Conservation (phyloP, 164 flowering plant species). For the Echeveria elegans region DNA sequence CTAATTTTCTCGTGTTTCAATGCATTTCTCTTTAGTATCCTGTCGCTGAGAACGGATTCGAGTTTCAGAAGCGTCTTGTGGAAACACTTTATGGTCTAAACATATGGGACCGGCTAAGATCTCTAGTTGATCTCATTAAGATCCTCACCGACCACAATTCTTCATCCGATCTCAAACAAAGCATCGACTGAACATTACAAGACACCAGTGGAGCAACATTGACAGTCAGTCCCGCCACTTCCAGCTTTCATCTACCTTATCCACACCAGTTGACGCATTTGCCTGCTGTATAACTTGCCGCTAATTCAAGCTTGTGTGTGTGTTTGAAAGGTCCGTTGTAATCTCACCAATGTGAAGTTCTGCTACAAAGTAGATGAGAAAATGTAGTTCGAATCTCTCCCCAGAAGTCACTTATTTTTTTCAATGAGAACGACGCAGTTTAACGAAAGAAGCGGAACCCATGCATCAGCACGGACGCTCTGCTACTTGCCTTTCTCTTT, state of each 20-base stretch:
- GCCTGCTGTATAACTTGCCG: neutral
- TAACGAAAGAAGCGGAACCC: too few relatives aligned
- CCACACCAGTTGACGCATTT: neutral
- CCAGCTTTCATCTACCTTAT: neutral
- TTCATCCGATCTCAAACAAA: slow-evolving; percentile 21
- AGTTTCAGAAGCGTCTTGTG: slow-evolving; percentile 84
- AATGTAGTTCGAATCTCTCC: too few relatives aligned
- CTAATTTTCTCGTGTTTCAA: neutral
- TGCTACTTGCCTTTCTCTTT: too few relatives aligned
- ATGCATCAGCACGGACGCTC: too few relatives aligned
- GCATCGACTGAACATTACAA: slow-evolving; percentile 23
- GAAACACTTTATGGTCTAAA: slow-evolving; percentile 73
- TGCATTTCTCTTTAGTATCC: slow-evolving; percentile 53
- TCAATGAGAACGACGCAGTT: too few relatives aligned
- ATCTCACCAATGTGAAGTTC: too few relatives aligned
- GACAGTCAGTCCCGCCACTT: neutral
- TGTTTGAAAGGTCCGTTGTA: too few relatives aligned
- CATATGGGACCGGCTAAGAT: slow-evolving; percentile 75
- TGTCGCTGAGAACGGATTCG: slow-evolving; percentile 71
- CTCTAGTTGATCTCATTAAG: slow-evolving; percentile 62
- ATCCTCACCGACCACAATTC: slow-evolving; percentile 49
- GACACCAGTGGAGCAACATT: neutral
- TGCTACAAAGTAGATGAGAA: too few relatives aligned
- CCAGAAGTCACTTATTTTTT: too few relatives aligned
- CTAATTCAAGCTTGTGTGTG: neutral